Conservation (phyloP, 2,329 filamentous ascomycete genomes). For the Dothidotthia symphoricarpi region DNA sequence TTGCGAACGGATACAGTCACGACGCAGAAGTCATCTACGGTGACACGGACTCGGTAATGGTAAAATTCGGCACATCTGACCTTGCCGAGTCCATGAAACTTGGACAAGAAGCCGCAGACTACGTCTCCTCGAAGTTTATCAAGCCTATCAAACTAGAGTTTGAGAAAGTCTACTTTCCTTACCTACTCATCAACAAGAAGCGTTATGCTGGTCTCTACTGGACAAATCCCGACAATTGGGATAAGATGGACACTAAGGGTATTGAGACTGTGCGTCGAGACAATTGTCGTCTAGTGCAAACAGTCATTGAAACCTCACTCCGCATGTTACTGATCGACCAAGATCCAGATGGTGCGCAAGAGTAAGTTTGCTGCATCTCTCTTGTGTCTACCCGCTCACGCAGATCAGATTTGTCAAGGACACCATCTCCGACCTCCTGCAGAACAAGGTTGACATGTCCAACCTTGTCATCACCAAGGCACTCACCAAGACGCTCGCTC, state of each 20-base stretch:
- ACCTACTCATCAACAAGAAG: constrained; percentile 99
- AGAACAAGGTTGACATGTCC: constrained; percentile 98
- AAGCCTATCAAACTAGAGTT: constrained; percentile 99
- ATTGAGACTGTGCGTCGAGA: constrained; percentile 97
- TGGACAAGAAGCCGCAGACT: constrained; percentile 87
- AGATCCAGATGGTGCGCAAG: constrained; percentile 86
- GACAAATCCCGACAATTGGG: constrained; percentile 90
- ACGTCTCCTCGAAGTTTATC: constrained; percentile 86
- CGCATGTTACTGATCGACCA: constrained; percentile 94
- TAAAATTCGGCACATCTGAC: constrained; percentile 91
- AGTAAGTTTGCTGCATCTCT: constrained; percentile 59
- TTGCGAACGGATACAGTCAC: constrained; percentile 90
- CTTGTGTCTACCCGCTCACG: constrained; percentile 42
- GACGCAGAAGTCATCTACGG: constrained; percentile 97
- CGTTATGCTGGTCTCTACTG: constrained; percentile 97
- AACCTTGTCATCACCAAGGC: constrained; percentile 99
- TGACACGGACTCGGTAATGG: constrained; percentile 99
- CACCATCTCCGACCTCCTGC: constrained; percentile 88
- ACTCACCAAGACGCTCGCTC: constrained; percentile 74
- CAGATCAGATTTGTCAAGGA: constrained; percentile 75
- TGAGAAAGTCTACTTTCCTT: constrained; percentile 98
- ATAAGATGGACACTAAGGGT: constrained; percentile 99
- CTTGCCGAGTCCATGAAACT: constrained; percentile 88
- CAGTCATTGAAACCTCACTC: constrained; percentile 93
- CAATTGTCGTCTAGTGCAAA: constrained; percentile 93